Conservation (phyloP, 1,139 yeast genomes). For the Saccharomycopsis crataegensis region DNA sequence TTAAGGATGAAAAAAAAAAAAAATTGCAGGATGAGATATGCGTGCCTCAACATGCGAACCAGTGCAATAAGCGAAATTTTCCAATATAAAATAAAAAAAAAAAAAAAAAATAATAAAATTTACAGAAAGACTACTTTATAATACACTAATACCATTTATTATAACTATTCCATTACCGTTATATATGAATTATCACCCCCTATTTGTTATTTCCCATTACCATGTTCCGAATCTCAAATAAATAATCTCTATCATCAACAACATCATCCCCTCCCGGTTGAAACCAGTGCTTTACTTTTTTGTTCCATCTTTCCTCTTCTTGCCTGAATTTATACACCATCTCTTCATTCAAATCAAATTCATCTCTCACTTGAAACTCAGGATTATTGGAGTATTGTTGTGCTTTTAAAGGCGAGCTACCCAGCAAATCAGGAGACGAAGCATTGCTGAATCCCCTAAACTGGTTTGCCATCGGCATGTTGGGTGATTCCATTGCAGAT, state of each 20-base stretch:
- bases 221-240: slow-evolving; percentile 50
- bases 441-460: slow-evolving; percentile 4
- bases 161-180: background rate
- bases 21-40: background rate
- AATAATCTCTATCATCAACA: slow-evolving; percentile 33
- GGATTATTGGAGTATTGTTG: slow-evolving; percentile 1
- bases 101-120: too few relatives aligned
- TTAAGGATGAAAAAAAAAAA: background rate
- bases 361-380: slow-evolving; percentile 30
- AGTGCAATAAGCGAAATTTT: background rate
- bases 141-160: background rate
- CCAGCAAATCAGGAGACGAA: background rate
- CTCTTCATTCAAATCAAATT: slow-evolving; percentile 37
- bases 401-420: background rate
- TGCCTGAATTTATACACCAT: slow-evolving; percentile 37
- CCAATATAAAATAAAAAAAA: background rate
- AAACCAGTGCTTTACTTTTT: slow-evolving; percentile 49
- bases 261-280: slow-evolving; percentile 30
- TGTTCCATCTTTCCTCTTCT: slow-evolving; percentile 44
- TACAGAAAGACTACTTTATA: too few relatives aligned
- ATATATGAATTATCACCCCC: background rate
- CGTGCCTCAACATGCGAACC: background rate
- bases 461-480: background rate
- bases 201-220: slow-evolving; percentile 28
- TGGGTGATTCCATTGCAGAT: background rate